A percentile compares a stretch with the other conserved stretches of the same genome.
phyloP scores from a whole-genome alignment of 1,284 basidiomycete species.

The Ceraceosorus bombacis region DNA sequence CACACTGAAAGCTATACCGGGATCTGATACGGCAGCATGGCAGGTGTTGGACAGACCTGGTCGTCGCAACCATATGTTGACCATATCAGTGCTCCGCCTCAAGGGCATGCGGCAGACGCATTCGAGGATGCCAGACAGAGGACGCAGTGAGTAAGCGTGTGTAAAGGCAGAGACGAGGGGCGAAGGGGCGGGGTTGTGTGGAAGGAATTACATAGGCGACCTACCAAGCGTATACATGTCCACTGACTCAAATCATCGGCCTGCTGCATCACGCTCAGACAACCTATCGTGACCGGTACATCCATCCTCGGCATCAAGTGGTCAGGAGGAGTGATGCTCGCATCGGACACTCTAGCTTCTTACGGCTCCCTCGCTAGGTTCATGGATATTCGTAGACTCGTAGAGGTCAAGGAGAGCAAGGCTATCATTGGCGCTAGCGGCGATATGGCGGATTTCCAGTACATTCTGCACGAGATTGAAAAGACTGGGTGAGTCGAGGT shows the following conservation, averaged over 20 bases:
- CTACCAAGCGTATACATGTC: not conserved
- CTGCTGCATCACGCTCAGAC: constrained; percentile 38
- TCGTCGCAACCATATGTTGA: constrained; percentile 14
- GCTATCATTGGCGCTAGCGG: constrained; percentile 87
- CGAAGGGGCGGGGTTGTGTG: too few species aligned
- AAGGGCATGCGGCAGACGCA: constrained; percentile 8
- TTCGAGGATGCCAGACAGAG: constrained; percentile 13
- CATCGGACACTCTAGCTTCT: constrained; percentile 95
- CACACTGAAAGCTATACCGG: too few species aligned
- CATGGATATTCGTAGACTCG: constrained; percentile 85
- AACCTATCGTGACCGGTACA: constrained; percentile 93
- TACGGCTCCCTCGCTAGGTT: constrained; percentile 96
- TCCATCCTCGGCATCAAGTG: constrained; percentile 88
- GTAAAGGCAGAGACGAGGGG: too few species aligned
- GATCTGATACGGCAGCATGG: constrained; percentile 3
- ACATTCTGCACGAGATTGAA: constrained; percentile 62
- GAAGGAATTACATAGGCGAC: too few species aligned
- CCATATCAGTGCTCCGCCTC: constrained; percentile 12
- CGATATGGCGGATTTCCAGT: constrained; percentile 97
- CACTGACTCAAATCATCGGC: not conserved
- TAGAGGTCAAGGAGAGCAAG: constrained; percentile 65
- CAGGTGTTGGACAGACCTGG: constrained; percentile 17
- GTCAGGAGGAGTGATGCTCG: constrained; percentile 96
- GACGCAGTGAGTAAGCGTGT: constrained; percentile 13
- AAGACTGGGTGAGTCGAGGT: constrained; percentile 31